Conservation (phyloP, 2,329 filamentous ascomycete genomes). For the Raffaelea deltoideospora region DNA sequence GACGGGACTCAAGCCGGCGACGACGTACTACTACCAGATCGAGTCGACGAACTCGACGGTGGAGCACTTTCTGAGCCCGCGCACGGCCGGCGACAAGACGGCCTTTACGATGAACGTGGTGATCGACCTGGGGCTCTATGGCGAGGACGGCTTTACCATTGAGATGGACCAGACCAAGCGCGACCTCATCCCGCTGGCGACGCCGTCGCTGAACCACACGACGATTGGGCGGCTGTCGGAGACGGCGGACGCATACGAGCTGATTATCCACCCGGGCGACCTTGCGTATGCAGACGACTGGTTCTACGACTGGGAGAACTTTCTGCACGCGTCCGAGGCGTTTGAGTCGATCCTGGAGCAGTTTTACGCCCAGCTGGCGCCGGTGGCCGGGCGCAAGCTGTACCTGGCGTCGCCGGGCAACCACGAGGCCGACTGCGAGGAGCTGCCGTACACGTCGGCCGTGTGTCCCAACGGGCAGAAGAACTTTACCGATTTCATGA, state of each 20-base stretch:
- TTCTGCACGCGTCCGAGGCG: slow-evolving; percentile 73
- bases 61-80: slow-evolving; percentile 37
- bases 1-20: slow-evolving; percentile 29
- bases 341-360: slow-evolving; percentile 98
- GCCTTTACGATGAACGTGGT: slow-evolving; percentile 36
- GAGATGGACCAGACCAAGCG: slow-evolving; percentile 26
- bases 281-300: slow-evolving; percentile 45
- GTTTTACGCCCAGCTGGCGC: slow-evolving; percentile 44
- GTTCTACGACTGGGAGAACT: slow-evolving; percentile 28
- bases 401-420: slow-evolving; percentile 45
- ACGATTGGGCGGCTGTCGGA: slow-evolving; percentile 39
- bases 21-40: slow-evolving; percentile 46
- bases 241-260: slow-evolving; percentile 38
- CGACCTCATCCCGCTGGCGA: slow-evolving; percentile 30
- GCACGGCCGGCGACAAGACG: slow-evolving; percentile 35
- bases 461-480: slow-evolving; percentile 36
- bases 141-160: slow-evolving; percentile 35
- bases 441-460: slow-evolving; percentile 20
- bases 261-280: slow-evolving; percentile 38
- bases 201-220: slow-evolving; percentile 39
- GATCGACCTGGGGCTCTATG: slow-evolving; percentile 40
- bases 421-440: slow-evolving; percentile 39
- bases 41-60: slow-evolving; percentile 38
- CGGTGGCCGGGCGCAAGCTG: slow-evolving; percentile 34
- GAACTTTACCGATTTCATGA: slow-evolving; percentile 46